Evolutionary conservation across 805 yeast genomes (phyloP).

Genomic region (Yarrowia sp.): DNA sequence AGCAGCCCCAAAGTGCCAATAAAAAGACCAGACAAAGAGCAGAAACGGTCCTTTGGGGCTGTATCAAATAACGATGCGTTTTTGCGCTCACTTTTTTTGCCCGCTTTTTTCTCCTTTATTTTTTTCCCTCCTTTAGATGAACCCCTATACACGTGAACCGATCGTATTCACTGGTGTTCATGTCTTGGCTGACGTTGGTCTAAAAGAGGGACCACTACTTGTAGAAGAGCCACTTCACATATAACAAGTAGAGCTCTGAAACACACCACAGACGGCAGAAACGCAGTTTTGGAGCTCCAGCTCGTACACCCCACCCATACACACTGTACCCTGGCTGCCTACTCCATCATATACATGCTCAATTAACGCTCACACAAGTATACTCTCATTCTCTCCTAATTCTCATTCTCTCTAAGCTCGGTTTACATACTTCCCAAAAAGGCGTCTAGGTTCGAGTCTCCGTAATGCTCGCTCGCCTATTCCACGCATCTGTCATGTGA

Average conservation of each 20-base stretch:
- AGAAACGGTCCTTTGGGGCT: not conserved
- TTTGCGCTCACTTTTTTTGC: not conserved
- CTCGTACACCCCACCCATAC: too few relatives aligned
- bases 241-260: too few relatives aligned
- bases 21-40: not conserved
- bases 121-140: not conserved
- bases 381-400: too few relatives aligned
- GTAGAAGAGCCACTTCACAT: too few relatives aligned
- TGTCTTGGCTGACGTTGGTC: slow-evolving; percentile 13
- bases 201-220: not conserved
- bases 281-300: too few relatives aligned
- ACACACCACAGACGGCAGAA: too few relatives aligned
- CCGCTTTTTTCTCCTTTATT: not conserved
- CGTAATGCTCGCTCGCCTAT: slow-evolving; percentile 6
- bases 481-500: slow-evolving; percentile 14
- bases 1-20: not conserved
- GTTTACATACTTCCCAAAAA: slow-evolving; percentile 26
- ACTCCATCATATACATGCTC: too few relatives aligned
- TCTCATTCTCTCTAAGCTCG: not conserved
- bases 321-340: too few relatives aligned
- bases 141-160: slow-evolving; percentile 21
- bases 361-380: too few relatives aligned
- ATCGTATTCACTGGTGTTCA: not conserved
- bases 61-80: not conserved
- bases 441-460: not conserved